Percentiles rank a stretch among this genome's conserved stretches.
Evolutionary conservation across 805 yeast genomes (phyloP).

Genomic region (Schwanniomyces yamadae): DNA sequence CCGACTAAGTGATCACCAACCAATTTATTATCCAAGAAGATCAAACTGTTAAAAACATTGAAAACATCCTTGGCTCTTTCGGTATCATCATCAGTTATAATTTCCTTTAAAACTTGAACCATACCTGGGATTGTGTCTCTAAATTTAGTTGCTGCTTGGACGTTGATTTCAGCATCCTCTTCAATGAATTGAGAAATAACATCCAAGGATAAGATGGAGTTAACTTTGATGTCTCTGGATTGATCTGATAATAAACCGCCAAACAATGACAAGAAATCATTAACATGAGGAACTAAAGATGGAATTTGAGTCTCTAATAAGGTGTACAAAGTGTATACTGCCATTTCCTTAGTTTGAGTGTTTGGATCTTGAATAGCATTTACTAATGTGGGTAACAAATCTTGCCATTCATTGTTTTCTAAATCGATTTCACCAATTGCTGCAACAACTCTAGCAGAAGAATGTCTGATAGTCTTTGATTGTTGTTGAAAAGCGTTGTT

Average conservation of each 20-base stretch:
- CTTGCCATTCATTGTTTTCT: constrained; percentile 65
- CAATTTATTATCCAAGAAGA: constrained; percentile 72
- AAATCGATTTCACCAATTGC: constrained; percentile 80
- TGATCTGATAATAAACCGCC: constrained; percentile 62
- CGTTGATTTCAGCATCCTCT: constrained; percentile 49
- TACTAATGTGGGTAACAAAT: constrained; percentile 68
- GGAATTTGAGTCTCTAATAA: constrained; percentile 71
- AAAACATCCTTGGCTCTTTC: constrained; percentile 73
- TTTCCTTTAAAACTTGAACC: constrained; percentile 76
- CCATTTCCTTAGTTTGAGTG: constrained; percentile 71
- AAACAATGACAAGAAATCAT: constrained; percentile 71
- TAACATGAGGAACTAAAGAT: constrained; percentile 54
- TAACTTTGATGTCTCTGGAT: constrained; percentile 74
- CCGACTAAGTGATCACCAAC: constrained; percentile 72
- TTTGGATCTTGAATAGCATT: constrained; percentile 54
- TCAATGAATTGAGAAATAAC: constrained; percentile 67
- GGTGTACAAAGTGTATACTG: constrained; percentile 75
- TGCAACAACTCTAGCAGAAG: constrained; percentile 84
- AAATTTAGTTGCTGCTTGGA: constrained; percentile 52
- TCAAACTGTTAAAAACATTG: constrained; percentile 78
- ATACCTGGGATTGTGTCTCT: constrained; percentile 70
- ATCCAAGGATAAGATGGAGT: constrained; percentile 79
- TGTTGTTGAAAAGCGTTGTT: constrained; percentile 67
- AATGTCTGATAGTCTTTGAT: constrained; percentile 73
- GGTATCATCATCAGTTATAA: constrained; percentile 67